Conservation (phyloP, 768 basidiomycete genomes). For the Termitomyces sp. region DNA sequence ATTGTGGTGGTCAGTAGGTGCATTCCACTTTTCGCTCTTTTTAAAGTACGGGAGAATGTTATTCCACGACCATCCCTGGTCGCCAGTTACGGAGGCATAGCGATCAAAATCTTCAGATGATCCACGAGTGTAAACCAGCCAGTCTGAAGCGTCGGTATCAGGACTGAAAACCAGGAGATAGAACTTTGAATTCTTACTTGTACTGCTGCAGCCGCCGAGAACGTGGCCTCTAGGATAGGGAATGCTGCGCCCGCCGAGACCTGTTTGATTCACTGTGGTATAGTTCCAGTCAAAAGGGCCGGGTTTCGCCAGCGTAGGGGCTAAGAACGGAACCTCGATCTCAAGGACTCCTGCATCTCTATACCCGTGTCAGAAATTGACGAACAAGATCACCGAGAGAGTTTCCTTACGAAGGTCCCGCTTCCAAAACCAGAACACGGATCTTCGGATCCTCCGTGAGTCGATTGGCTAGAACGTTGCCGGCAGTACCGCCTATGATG, state of each 20-base stretch:
- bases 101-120: conserved; percentile 23
- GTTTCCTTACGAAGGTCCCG: conserved; percentile 12
- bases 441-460: conserved; percentile 13
- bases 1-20: conserved; percentile 21
- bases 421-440: conserved; percentile 19
- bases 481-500: conserved; percentile 7
- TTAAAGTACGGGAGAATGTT: conserved; percentile 16
- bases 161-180: background rate
- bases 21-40: conserved; percentile 22
- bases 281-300: conserved; percentile 19
- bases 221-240: conserved; percentile 16
- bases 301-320: background rate
- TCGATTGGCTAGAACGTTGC: conserved; percentile 15
- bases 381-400: background rate
- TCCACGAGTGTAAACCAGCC: conserved; percentile 19
- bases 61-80: conserved; percentile 26
- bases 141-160: background rate
- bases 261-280: conserved; percentile 16
- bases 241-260: conserved; percentile 13
- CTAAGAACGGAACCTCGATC: conserved; percentile 11
- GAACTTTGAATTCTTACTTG: conserved; percentile 10
- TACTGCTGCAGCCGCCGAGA: conserved; percentile 18
- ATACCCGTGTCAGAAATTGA: background rate
- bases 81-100: conserved; percentile 20
- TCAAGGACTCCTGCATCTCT: conserved; percentile 10